A percentile compares a stretch with the other conserved stretches of the same genome.
Evolutionary conservation across 148 eudicot genomes (phyloP).

Genomic region (Talinum fruticosum): DNA sequence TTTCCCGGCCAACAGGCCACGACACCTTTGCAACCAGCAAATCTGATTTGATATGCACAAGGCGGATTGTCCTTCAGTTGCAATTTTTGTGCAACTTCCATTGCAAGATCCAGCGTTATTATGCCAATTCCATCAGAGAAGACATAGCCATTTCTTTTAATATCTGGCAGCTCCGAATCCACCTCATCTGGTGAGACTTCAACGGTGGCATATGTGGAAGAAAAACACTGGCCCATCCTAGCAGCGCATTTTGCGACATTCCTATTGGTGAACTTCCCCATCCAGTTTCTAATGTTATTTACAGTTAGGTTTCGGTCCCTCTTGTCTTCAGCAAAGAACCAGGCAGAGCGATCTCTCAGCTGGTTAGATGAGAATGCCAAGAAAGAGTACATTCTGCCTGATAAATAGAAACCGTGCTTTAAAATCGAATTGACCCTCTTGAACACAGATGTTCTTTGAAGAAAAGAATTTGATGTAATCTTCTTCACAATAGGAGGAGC

Average conservation of each 20-base stretch:
- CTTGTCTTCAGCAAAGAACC: conserved; percentile 82
- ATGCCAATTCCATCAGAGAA: conserved; percentile 94
- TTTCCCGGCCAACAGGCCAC: conserved; percentile 75
- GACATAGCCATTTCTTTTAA: conserved; percentile 55
- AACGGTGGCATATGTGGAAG: conserved; percentile 88
- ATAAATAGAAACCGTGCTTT: conserved; percentile 52
- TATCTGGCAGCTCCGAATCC: conserved; percentile 41
- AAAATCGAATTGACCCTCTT: conserved; percentile 51
- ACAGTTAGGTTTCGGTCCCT: conserved; percentile 27
- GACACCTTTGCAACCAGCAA: conserved; percentile 90
- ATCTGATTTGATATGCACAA: conserved; percentile 89
- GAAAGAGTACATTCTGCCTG: conserved; percentile 72
- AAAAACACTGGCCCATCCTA: conserved; percentile 90
- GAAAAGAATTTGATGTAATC: conserved; percentile 33
- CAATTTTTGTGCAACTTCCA: conserved; percentile 67
- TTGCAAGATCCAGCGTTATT: conserved; percentile 71
- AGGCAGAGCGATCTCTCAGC: conserved; percentile 86
- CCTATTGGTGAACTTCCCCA: conserved; percentile 60
- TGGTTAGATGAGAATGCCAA: conserved; percentile 89
- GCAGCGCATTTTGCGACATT: conserved; percentile 92
- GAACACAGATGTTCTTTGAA: conserved; percentile 57
- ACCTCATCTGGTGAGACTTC: conserved; percentile 53
- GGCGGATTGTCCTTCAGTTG: conserved; percentile 51
- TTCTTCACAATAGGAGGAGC: conserved; percentile 58
- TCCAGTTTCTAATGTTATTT: conserved; percentile 48